A percentile compares a stretch with the other conserved stretches of the same genome.
Evolutionary conservation across 2,329 filamentous ascomycete genomes (phyloP).

Genomic region (Kalmusia sp.): DNA sequence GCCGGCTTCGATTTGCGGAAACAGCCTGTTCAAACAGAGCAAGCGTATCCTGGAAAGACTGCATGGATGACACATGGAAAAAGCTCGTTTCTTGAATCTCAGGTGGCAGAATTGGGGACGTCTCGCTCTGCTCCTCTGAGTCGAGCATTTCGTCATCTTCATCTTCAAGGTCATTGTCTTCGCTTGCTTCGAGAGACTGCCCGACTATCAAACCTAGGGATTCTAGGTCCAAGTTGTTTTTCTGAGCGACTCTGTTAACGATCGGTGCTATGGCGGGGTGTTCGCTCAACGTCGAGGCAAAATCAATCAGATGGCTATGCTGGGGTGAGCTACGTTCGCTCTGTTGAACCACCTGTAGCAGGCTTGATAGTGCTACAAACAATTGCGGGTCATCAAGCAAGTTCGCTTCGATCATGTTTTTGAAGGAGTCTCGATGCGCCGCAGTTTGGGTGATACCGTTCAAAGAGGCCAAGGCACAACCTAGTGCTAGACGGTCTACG

Average conservation of each 20-base stretch:
- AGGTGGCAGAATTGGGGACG: conserved; percentile 26
- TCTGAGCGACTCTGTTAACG: conserved; percentile 71
- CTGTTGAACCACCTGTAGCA: conserved; percentile 61
- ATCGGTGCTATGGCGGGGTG: conserved; percentile 54
- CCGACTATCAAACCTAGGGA: conserved; percentile 55
- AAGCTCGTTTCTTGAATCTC: conserved; percentile 39
- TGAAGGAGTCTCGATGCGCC: conserved; percentile 55
- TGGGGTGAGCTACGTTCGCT: conserved; percentile 32
- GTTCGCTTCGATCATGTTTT: conserved; percentile 65
- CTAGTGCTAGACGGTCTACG: conserved; percentile 74
- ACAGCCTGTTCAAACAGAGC: conserved; percentile 39
- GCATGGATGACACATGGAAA: conserved; percentile 21
- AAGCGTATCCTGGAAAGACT: conserved; percentile 39
- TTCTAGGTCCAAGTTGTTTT: conserved; percentile 75
- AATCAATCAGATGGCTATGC: conserved; percentile 39
- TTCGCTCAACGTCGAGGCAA: conserved; percentile 40
- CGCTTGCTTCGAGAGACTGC: conserved; percentile 21
- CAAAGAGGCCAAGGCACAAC: conserved; percentile 64
- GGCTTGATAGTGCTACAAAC: conserved; percentile 69
- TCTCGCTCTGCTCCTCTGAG: conserved; percentile 38
- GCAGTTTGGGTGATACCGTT: conserved; percentile 22
- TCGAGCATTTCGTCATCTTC: conserved; percentile 58
- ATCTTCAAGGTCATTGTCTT: conserved; percentile 40
- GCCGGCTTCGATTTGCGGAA: conserved; percentile 22
- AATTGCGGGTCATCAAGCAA: conserved; percentile 70